A percentile compares a stretch with the other conserved stretches of the same genome.
phyloP scores from a whole-genome alignment of 176 grass and related monocot species.

The Rhynchospora tenuis region DNA sequence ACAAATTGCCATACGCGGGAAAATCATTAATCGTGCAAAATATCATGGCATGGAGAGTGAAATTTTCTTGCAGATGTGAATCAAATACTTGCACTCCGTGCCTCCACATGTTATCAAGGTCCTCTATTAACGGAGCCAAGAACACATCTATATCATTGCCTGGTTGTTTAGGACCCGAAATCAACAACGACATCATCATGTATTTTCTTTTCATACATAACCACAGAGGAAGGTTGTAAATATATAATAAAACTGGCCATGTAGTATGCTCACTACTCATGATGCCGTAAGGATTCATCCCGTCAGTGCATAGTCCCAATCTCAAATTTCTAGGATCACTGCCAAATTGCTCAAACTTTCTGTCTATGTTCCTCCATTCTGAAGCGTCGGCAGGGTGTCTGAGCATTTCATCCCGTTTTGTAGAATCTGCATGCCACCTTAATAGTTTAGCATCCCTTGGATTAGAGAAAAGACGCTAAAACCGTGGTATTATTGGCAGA shows the following conservation, averaged over 20 bases:
- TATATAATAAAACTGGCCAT: slow-evolving; percentile 15
- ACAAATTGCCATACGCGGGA: background rate
- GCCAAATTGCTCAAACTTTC: background rate
- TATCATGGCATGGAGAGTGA: background rate
- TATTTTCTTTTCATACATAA: slow-evolving; percentile 1
- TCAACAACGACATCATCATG: background rate
- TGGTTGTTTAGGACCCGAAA: background rate
- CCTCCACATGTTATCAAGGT: background rate
- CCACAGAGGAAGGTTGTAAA: background rate
- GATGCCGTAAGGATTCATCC: background rate
- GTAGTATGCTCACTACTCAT: slow-evolving; percentile 21
- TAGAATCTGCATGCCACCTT: slow-evolving; percentile 15
- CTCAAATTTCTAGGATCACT: background rate
- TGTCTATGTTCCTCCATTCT: background rate
- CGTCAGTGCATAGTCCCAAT: background rate
- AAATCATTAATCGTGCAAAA: background rate
- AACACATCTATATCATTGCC: background rate
- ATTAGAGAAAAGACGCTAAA: slow-evolving; percentile 14
- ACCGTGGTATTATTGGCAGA: slow-evolving; percentile 9
- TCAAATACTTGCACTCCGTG: background rate
- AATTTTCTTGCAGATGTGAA: background rate
- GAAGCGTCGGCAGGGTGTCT: background rate
- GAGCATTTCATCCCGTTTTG: background rate
- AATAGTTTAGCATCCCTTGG: background rate
- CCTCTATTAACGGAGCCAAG: background rate